Conservation (phyloP, 176 grass and related monocot species). For the Juncus inflexus region DNA sequence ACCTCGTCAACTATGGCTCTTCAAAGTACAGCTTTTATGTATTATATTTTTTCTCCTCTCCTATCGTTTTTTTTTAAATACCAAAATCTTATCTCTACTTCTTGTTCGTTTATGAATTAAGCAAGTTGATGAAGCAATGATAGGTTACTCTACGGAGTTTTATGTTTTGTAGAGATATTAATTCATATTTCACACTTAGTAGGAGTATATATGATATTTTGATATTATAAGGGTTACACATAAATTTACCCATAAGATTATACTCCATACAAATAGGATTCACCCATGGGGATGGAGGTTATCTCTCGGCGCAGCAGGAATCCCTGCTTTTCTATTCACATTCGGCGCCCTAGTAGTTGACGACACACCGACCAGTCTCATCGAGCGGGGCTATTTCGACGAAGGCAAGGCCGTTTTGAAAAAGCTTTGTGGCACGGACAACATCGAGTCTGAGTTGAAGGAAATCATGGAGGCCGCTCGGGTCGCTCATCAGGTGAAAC, state of each 20-base stretch:
- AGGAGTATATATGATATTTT: too few species aligned
- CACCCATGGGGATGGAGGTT: constrained; percentile 77
- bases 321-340: constrained; percentile 68
- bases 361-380: constrained; percentile 84
- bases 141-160: too few species aligned
- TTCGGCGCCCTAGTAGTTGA: constrained; percentile 61
- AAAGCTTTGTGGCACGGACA: constrained; percentile 62
- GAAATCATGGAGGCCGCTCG: constrained; percentile 82
- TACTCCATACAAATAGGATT: constrained; percentile 42
- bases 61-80: too few species aligned
- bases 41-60: background rate
- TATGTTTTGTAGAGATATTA: too few species aligned
- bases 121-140: too few species aligned
- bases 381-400: constrained; percentile 63
- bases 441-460: constrained; percentile 77
- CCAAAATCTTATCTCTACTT: too few species aligned
- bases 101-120: too few species aligned
- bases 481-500: constrained; percentile 68
- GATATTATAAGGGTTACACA: background rate
- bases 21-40: constrained; percentile 33
- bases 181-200: too few species aligned
- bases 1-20: constrained; percentile 72
- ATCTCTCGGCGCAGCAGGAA: constrained; percentile 56
- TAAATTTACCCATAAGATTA: background rate
- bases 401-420: constrained; percentile 76